Base-by-base conservation (phyloP, 352 stramenopile genomes). In the Pythium utonaiense region DNA sequence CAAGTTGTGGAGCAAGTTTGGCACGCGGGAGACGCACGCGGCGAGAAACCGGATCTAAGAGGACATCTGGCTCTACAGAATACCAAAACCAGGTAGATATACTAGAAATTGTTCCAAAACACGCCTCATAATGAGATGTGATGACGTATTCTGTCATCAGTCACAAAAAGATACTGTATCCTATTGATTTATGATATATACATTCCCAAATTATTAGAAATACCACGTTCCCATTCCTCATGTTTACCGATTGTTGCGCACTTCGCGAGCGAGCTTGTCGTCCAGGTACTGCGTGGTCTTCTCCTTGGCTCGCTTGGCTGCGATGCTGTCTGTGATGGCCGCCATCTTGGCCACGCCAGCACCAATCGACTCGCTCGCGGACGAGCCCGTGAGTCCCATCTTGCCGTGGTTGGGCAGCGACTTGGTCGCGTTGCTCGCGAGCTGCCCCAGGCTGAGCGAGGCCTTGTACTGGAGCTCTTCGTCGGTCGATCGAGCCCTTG, bases 381-480 rank as follows among this genome's bases (percentile, higher is more conserved):
- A 44, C 0, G 64, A 67, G 14, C 60, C 60, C 13, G 22, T 62
- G 19, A 62, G 66, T 12, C 67, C 57, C 30, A 88, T 36, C 6
- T 76, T 81, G 14, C 78, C 83, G 31, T 91, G 74, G 56, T 77
- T 82, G 3, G 81, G 79, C 47, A 96, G 58, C 42, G 92, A 79
- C 36, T 84, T 72, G 59, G 86, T 92, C n/a, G 87, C 77, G 47
- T 98, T 98, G 50, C 84, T 95, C 6, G 91, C 93, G n/a, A 98
- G 66, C 48, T 97, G 86, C 3, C 95, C 95, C 14, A 98, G 80
- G 54, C 87, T 96, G 8, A 98, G 73, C 14, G 92, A 95, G 6
- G 94, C 91, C 80, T 98, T 98, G 83, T 98, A 98, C 68, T 98
- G 84, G 33, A 98, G 72, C 67, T 98, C 88, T 53, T 98, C 93